Evolutionary conservation across 805 yeast species (phyloP).

Genomic region (Wickerhamomyces pijperi): DNA sequence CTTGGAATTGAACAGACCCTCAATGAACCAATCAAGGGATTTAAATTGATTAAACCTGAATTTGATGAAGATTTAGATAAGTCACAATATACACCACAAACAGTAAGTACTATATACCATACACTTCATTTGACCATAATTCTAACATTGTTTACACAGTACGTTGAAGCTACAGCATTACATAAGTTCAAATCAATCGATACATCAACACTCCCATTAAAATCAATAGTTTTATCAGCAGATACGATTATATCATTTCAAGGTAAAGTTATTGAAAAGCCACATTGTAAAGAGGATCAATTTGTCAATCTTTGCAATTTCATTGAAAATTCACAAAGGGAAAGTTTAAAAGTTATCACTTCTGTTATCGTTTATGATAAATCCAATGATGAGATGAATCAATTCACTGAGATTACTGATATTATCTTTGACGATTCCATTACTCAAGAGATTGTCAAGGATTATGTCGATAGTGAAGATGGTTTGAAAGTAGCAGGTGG

Average conservation of each 20-base stretch:
- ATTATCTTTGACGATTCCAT: slow-evolving; percentile 31
- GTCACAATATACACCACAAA: slow-evolving; percentile 29
- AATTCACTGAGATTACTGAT: slow-evolving; percentile 30
- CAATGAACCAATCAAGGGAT: slow-evolving; percentile 19
- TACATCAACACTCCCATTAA: background rate
- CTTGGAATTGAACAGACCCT: background rate
- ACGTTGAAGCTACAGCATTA: slow-evolving; percentile 61
- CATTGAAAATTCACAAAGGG: slow-evolving; percentile 21
- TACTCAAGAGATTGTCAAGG: slow-evolving; percentile 42
- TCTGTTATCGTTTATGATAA: slow-evolving; percentile 21
- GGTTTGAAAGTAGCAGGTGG: slow-evolving; percentile 89
- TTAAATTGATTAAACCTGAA: slow-evolving; percentile 45
- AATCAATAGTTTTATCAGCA: slow-evolving; percentile 43
- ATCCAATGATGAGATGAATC: slow-evolving; percentile 4
- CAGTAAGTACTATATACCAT: slow-evolving; percentile 18
- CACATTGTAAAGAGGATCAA: slow-evolving; percentile 42
- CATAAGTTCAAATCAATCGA: background rate
- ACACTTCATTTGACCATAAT: background rate
- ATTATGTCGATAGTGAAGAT: slow-evolving; percentile 61
- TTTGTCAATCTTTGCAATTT: slow-evolving; percentile 36
- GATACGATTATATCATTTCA: slow-evolving; percentile 67
- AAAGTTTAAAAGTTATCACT: background rate
- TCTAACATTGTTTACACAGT: slow-evolving; percentile 20
- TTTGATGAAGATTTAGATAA: slow-evolving; percentile 74
- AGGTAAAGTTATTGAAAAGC: slow-evolving; percentile 69